Evolutionary conservation across 257 asterid species (phyloP).

Genomic region (Penstemon eatonii): DNA sequence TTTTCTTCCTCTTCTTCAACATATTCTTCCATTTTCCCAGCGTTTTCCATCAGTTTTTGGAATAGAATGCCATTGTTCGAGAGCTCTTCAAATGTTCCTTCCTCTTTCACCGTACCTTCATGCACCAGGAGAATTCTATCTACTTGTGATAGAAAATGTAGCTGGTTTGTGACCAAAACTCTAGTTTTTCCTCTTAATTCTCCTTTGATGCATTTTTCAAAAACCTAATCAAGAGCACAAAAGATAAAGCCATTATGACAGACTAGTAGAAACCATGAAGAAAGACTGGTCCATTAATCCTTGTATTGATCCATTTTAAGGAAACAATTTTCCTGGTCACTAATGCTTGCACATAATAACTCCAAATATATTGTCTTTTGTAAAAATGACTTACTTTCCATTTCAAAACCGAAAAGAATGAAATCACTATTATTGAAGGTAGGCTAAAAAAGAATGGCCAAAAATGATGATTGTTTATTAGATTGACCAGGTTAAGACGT

Average conservation of each 20-base stretch:
- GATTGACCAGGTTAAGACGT: not conserved
- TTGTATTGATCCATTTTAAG: not conserved
- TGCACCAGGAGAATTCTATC: constrained; percentile 92
- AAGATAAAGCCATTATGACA: constrained; percentile 16
- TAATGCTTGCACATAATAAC: constrained; percentile 13
- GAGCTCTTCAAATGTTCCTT: constrained; percentile 95
- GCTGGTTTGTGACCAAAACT: constrained; percentile 93
- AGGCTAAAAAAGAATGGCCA: constrained; percentile 1
- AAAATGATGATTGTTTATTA: not conserved
- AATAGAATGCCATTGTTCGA: constrained; percentile 74
- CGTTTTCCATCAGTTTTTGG: constrained; percentile 94
- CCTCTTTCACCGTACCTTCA: constrained; percentile 93
- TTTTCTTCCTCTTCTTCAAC: constrained; percentile 64
- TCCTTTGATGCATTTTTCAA: constrained; percentile 83
- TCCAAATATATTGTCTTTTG: not conserved
- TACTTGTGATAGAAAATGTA: constrained; percentile 92
- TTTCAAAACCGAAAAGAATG: constrained; percentile 12
- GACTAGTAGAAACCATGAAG: constrained; percentile 4
- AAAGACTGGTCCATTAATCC: constrained; percentile 2
- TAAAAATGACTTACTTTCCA: not conserved
- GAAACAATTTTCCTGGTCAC: constrained; percentile 4
- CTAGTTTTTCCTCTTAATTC: constrained; percentile 88
- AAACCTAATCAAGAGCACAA: constrained; percentile 54
- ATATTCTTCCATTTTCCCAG: constrained; percentile 95
- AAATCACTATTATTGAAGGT: constrained; percentile 13